These are phyloP conservation scores for Hymenoscyphus occultus DNA, from an alignment of 2,329 filamentous ascomycete species.

Conservation along the genomic window DNA sequence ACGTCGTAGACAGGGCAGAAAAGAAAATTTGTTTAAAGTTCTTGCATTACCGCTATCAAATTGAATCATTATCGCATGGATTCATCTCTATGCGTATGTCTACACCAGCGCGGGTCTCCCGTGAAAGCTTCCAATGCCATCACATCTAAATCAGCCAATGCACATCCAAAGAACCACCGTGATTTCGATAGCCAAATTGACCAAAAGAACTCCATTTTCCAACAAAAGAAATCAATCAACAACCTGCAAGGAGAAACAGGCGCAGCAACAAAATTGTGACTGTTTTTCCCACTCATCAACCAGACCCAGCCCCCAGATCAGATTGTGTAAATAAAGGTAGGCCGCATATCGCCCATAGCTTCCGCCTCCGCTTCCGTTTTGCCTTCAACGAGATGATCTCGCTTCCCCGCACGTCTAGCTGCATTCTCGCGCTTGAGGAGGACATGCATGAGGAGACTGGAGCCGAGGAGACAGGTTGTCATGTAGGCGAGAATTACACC, in stretches of 20 bases:
- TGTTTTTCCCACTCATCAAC: background rate
- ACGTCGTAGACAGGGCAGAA: no score
- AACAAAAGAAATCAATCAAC: no score
- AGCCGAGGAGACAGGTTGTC: conserved; percentile 62
- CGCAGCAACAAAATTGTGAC: no score
- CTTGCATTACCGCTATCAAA: background rate
- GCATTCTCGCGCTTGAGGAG: conserved; percentile 65
- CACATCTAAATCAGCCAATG: no score
- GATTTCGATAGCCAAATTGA: no score
- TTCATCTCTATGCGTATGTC: no score
- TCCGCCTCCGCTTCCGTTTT: conserved; percentile 60
- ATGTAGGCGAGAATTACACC: conserved; percentile 72
- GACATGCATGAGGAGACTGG: conserved; percentile 63
- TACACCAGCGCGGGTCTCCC: no score
- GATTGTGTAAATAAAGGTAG: conserved; percentile 68
- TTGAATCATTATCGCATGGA: no score
- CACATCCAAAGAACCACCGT: no score
- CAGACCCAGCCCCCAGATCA: conserved; percentile 32
- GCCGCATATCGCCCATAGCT: conserved; percentile 64
- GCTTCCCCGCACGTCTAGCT: conserved; percentile 58
- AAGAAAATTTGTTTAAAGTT: background rate
- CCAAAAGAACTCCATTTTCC: no score
- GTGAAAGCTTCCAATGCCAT: no score
- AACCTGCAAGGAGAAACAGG: no score
- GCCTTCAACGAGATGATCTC: conserved; percentile 62